Evolutionary conservation across 2,329 filamentous ascomycete genomes (phyloP), one percentile per base, ranked within the genome.

Genomic region (Colletotrichum chrysophilum): DNA sequence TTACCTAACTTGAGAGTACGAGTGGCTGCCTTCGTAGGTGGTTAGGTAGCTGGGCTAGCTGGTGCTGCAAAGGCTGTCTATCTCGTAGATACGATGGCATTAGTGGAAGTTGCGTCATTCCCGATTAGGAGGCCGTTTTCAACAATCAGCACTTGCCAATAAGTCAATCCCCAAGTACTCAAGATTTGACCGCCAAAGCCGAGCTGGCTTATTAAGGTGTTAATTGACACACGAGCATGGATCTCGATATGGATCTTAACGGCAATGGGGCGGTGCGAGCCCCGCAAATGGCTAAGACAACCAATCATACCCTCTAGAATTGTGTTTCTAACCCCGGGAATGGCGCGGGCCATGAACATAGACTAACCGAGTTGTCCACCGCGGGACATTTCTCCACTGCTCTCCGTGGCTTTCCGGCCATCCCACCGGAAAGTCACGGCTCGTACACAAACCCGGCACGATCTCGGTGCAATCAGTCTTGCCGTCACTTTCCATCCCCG

Each of bases 1-100:
- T 9, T 79, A 79, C 64, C 24, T 79, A 10, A 78, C 77, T 7
- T 78, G 26, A 43, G 4, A 18, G 13, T 12, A 30, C 18, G 18
- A n/a, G 13, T 56, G 52, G 21, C n/a, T 18, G 38, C 18, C n/a
- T 56, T 56, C 52, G 7, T 26, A n/a, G 9, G 16, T 24, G 7
- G n/a, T 24, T n/a, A 3, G 52, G 52, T 10, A 43, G 38, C 18
- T 43, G 8, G 7, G 16, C 16, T n/a, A 43, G 16, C 18, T 43
- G 38, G 16, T 43, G 4, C 38, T 43, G 38, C 38, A 10, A 43
- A 4, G 38, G 38, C 38, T 43, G 38, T 43, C 38, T 43, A 18
- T 43, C 18, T 43, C 2, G 38, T 16, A 43, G 38, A 43, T 43
- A 9, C 18, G 16, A 18, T 18, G 38, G 38, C 18, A 43, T 36